phyloP scores from a whole-genome alignment of 805 yeast species.

The Myxozyma vanderwaltii region DNA sequence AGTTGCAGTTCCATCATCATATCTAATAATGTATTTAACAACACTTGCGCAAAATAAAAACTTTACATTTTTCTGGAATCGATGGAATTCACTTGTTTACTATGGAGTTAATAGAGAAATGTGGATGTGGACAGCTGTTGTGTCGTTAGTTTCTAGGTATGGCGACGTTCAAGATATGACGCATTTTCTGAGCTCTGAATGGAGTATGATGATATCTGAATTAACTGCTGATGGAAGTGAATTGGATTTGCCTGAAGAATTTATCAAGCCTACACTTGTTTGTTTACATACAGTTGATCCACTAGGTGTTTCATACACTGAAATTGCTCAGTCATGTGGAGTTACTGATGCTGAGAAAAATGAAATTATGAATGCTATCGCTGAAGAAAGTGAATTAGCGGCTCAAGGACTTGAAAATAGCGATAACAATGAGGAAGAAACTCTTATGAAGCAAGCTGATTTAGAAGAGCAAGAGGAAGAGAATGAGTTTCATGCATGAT shows the following conservation, averaged over 20 bases:
- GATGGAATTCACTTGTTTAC: conserved; percentile 34
- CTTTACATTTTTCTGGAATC: conserved; percentile 41
- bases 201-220: conserved; percentile 18
- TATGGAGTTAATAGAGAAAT: conserved; percentile 28
- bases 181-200: conserved; percentile 13
- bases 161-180: conserved; percentile 36
- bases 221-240: conserved; percentile 1
- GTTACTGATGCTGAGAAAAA: neutral
- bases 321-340: conserved; percentile 9
- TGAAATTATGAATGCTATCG: neutral
- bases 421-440: neutral
- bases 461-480: conserved; percentile 15
- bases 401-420: neutral
- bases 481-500: conserved; percentile 15
- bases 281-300: conserved; percentile 27
- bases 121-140: conserved; percentile 34
- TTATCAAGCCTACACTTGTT: conserved; percentile 3
- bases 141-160: conserved; percentile 39
- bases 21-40: conserved; percentile 37
- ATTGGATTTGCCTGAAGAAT: conserved; percentile 1
- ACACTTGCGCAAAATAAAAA: conserved; percentile 37
- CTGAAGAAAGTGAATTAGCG: neutral
- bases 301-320: conserved; percentile 3
- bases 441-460: conserved; percentile 1
- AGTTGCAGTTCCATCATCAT: conserved; percentile 22